Evolutionary conservation across 129 eudicot species (phyloP).

Genomic region (Artemisia argyi): DNA sequence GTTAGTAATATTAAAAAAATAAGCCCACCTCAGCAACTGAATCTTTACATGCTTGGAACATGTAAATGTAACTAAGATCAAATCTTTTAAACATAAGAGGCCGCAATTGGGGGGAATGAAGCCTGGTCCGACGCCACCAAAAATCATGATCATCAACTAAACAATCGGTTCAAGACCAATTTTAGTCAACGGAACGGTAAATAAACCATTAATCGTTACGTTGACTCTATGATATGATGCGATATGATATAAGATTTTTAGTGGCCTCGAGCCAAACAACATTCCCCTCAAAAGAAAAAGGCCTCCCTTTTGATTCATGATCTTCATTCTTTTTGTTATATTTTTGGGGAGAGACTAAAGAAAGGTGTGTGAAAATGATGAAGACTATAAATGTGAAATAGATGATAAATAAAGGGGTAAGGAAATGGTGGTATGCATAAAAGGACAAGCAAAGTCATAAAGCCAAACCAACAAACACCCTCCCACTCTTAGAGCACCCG

Average conservation of each 20-base stretch:
- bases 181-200: constrained; percentile 6
- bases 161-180: constrained; percentile 11
- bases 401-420: constrained; percentile 37
- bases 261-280: constrained; percentile 87
- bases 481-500: too few species aligned
- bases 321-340: constrained; percentile 7
- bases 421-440: constrained; percentile 29
- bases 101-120: constrained; percentile 89
- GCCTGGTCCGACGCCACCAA: constrained; percentile 90
- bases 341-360: constrained; percentile 14
- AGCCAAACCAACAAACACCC: constrained; percentile 41
- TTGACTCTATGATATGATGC: constrained; percentile 13
- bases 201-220: not conserved
- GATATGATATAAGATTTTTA: constrained; percentile 27
- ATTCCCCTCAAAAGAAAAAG: constrained; percentile 67
- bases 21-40: not conserved
- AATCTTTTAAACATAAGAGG: constrained; percentile 15
- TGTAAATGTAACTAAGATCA: constrained; percentile 21
- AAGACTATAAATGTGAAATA: constrained; percentile 16
- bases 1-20: too few species aligned
- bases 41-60: not conserved
- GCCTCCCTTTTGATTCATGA: constrained; percentile 16
- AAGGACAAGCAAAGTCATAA: constrained; percentile 43
- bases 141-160: constrained; percentile 8
- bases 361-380: constrained; percentile 18